Evolutionary conservation across 1,284 basidiomycete genomes (phyloP), one percentile per base, ranked within the genome.

Genomic region (Amylostereum chailletii): DNA sequence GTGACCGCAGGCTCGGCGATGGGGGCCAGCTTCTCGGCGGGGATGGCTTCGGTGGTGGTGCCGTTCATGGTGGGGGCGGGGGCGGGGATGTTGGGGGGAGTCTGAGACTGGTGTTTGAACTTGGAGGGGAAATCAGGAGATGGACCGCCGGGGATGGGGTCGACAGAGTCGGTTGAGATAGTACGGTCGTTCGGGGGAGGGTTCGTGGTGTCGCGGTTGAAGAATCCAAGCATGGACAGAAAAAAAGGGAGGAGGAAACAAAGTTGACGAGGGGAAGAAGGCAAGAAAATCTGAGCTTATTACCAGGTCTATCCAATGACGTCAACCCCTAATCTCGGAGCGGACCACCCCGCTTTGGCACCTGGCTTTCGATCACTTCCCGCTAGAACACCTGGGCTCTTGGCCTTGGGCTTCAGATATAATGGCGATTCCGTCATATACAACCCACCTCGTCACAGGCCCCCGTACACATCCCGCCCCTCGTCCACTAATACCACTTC

Each of bases 401-500:
- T 19, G 19, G 19, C 19, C 19, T 19, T 19, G 19, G 19, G 19
- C 19, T 19, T 19, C 19, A 19, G 19, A 19, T 19, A 19, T 19
- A 19, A 19, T 19, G 19, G 19, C 19, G 19, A 19, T 19, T 19
- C 19, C 19, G 19, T 19, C 19, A 19, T 19, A 19, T 19, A 19
- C 19, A 40, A 40, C 5, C 11, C 11, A 40, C 5, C 5, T 19
- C 19, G 19, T 19, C 19, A 19, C 19, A 19, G 19, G 19, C 19
- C 19, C 19, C 1, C 19, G 19, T 19, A 61, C 7, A 84, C 59
- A 53, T 75, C 73, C 53, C 75, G 61, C 59, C 72, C 72, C 31
- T 77, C 71, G 26, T 69, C 67, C 0, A 71, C 73, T 34, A 89
- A 60, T 3, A 81, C 65, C 42, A 81, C 77, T 36, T 74, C 68